Evolutionary conservation across 2,329 filamentous ascomycete species (phyloP), one percentile per base, ranked within the genome.

Genomic region (Knoxdaviesia proteae): DNA sequence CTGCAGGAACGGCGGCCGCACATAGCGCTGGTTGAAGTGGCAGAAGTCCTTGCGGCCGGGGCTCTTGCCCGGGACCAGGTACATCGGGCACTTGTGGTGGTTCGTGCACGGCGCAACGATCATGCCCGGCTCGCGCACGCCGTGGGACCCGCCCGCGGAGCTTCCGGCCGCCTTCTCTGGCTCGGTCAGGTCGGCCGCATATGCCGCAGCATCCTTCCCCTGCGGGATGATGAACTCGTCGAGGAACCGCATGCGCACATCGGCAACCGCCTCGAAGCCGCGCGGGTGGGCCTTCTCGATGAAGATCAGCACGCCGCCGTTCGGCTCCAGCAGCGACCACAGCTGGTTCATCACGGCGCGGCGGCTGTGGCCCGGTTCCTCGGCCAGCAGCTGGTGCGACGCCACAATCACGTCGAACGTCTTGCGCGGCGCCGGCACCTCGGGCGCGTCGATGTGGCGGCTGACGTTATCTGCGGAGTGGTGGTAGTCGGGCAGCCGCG

Each of bases 261-360:
- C 81, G 7, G 84, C 88, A 36, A 98, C 74, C 9, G 84, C 82
- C 56, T 96, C 90, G 50, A 98, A 98, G 0, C 90, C 90, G 38
- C 84, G 75, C 8, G 86, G 83, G 8, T 93, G 74, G 0, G 86
- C 90, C 57, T 94, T 96, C 57, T 98, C 90, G 29, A 94, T 62
- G 3, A 96, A 61, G 40, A 96, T 73, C 5, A 98, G 67, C 9
- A 98, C 71, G 34, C 90, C 90, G 1, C 88, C 88, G 11, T 87
- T 69, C 1, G 81, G 81, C 42, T 81, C 83, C 4, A 94, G 66
- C 41, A 94, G 67, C 9, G 74, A 77, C 90, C 90, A 98, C 1
- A 96, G 70, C 47, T 93, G 94, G 53, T 92, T 77, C 20, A 94
- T 65, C 42, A 90, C 68, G 34, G 79, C 71, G 53, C 82, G 87